Evolutionary conservation across 176 grass and related monocot species (phyloP), one percentile per base, ranked within the genome.

Genomic region (Triticum dicoccoides): DNA sequence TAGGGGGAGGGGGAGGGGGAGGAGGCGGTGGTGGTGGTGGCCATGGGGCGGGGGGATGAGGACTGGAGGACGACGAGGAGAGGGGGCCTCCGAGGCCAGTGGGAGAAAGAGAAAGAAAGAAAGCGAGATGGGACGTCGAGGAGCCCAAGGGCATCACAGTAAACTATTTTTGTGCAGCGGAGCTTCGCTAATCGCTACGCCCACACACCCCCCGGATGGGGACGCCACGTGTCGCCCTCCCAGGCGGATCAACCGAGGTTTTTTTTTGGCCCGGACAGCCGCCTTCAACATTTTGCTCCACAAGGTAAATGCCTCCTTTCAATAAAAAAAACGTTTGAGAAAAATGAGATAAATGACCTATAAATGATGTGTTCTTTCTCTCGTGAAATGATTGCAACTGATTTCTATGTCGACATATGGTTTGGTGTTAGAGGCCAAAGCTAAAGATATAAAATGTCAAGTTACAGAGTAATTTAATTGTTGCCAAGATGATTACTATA

Each of bases 141-240:
- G 88, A 65, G 80, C 76, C 23, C 34, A 67, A 87, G 83, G 52
- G 84, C 76, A 94, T 86, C 83, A 84, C 44, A 69, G 45, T 86
- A 92, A 82, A 91, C 86, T 88, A 88, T 82, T 91, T 91, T 77
- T 81, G 82, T 70, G 78, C 82, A 54, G 78, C 18, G 5, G 82
- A 56, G 77, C 39, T 54, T 88, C 52, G 77, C 77, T 88, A 91
- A 42, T 88, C 30, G 82, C 89, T 91, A 91, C 77, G 89, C 18
- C 39, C 86, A 88, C 89, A 38, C 69, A 8, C 21, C 9, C 21
- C 9, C 18, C 30, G 11, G 14, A 9, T 10, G 14, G 13, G 65
- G 76, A 10, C 47, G 34, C 2, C 49, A 84, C 81, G 81, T 81
- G 85, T 84, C 85, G 49, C 38, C 34, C 25, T 45, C 20, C 13